phyloP scores from a whole-genome alignment of 192 early-diverging fungal genomes.

The Coemansia sp. region DNA sequence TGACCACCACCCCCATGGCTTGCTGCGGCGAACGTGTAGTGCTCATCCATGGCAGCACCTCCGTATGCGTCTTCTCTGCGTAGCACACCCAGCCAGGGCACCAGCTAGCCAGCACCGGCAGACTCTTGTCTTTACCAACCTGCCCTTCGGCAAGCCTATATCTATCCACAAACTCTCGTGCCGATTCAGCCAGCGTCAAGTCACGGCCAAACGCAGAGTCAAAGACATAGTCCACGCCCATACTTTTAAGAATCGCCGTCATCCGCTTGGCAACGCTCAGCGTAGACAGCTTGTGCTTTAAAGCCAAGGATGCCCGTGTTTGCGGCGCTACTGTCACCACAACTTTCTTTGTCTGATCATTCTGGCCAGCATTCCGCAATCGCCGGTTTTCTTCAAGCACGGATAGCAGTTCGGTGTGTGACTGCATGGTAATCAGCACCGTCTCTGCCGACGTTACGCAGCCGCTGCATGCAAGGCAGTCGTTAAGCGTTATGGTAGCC shows the following conservation, averaged over 20 bases:
- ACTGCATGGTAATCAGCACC: slow-evolving; percentile 88
- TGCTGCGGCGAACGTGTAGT: slow-evolving; percentile 96
- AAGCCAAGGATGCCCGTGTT: slow-evolving; percentile 82
- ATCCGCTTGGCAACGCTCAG: slow-evolving; percentile 69
- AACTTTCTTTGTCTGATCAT: slow-evolving; percentile 41
- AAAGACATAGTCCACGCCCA: slow-evolving; percentile 84
- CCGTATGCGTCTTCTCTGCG: slow-evolving; percentile 95
- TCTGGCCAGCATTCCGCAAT: slow-evolving; percentile 19
- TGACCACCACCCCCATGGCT: slow-evolving; percentile 91
- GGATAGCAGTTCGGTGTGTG: slow-evolving; percentile 75
- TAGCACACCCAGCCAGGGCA: slow-evolving; percentile 97
- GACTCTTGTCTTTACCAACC: slow-evolving; percentile 10
- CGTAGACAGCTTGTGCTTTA: slow-evolving; percentile 73
- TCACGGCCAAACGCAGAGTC: slow-evolving; percentile 91
- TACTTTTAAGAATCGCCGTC: slow-evolving; percentile 69
- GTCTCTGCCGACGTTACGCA: slow-evolving; percentile 98
- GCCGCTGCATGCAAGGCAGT: slow-evolving; percentile 98
- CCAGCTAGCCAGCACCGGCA: slow-evolving; percentile 66
- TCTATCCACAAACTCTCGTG: slow-evolving; percentile 84
- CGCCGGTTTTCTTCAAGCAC: slow-evolving; percentile 44
- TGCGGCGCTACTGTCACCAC: slow-evolving; percentile 92
- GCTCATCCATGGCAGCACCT: slow-evolving; percentile 84
- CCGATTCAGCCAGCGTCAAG: slow-evolving; percentile 77
- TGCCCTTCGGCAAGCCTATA: slow-evolving; percentile 52
- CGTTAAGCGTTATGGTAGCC: slow-evolving; percentile 87